phyloP scores from a whole-genome alignment of 805 yeast genomes.

The Saccharomycopsis synnaedendra region DNA sequence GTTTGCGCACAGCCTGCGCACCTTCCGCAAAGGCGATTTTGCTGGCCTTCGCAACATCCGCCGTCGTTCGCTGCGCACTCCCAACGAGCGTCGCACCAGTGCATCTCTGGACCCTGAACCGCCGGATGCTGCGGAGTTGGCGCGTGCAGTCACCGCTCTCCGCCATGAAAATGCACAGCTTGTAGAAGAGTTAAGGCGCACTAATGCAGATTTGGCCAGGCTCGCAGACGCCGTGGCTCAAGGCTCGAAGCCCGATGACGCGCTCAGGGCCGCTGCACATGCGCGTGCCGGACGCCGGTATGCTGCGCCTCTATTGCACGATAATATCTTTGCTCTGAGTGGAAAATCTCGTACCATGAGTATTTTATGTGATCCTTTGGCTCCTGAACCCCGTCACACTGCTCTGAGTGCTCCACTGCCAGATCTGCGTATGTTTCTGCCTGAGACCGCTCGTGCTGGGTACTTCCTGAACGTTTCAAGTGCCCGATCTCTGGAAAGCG shows the following conservation, averaged over 20 bases:
- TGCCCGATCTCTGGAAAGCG: slow-evolving; percentile 12
- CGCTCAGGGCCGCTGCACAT: too few relatives aligned
- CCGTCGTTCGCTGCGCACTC: slow-evolving; percentile 48
- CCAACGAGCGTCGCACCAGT: not conserved
- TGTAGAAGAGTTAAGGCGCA: too few relatives aligned
- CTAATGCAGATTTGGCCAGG: too few relatives aligned
- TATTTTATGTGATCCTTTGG: slow-evolving; percentile 14
- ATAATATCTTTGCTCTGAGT: too few relatives aligned
- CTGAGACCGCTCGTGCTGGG: not conserved
- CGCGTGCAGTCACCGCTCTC: too few relatives aligned
- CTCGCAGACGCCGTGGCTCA: too few relatives aligned
- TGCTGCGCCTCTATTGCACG: too few relatives aligned
- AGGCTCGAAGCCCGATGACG: too few relatives aligned
- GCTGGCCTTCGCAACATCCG: slow-evolving; percentile 68
- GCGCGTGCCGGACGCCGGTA: too few relatives aligned
- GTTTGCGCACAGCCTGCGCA: slow-evolving; percentile 72
- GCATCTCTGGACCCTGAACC: not conserved
- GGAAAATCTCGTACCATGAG: slow-evolving; percentile 9
- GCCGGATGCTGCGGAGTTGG: not conserved
- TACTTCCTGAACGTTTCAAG: slow-evolving; percentile 11
- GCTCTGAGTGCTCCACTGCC: slow-evolving; percentile 1
- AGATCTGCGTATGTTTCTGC: not conserved
- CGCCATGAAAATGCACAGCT: too few relatives aligned
- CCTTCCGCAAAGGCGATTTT: slow-evolving; percentile 71
- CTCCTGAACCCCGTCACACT: slow-evolving; percentile 10